These are phyloP conservation scores for Licmophora abbreviata DNA, from an alignment of 108 stramenopile species.

Conservation along the genomic window DNA sequence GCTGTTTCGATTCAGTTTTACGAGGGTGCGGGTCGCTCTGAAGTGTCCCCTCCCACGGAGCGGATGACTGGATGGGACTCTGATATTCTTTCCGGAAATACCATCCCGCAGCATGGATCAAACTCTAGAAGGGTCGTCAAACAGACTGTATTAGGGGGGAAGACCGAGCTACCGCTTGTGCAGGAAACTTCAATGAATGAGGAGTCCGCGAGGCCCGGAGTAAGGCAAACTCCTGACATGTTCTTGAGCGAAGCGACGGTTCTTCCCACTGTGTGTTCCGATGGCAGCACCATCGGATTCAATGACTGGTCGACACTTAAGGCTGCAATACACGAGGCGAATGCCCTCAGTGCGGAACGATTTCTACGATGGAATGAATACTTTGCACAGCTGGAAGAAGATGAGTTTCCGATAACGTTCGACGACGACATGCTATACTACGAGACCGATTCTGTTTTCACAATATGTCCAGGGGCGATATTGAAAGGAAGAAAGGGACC, in stretches of 20 bases:
- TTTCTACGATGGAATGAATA: slow-evolving; percentile 63
- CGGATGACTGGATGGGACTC: too few relatives aligned
- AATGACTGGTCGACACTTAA: slow-evolving; percentile 50
- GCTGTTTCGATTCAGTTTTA: too few relatives aligned
- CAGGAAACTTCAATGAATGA: too few relatives aligned
- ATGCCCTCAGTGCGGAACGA: slow-evolving; percentile 58
- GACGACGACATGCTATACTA: slow-evolving; percentile 44
- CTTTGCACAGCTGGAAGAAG: slow-evolving; percentile 23
- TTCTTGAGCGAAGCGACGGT: neutral
- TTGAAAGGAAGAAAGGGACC: slow-evolving; percentile 32
- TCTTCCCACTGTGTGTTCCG: slow-evolving; percentile 49
- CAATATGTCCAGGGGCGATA: slow-evolving; percentile 62
- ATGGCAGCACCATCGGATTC: slow-evolving; percentile 58
- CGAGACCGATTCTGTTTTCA: slow-evolving; percentile 50
- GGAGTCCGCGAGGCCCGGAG: too few relatives aligned
- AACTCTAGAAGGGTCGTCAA: too few relatives aligned
- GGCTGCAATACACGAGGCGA: slow-evolving; percentile 62
- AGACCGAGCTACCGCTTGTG: too few relatives aligned
- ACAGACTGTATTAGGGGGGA: too few relatives aligned
- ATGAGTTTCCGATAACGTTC: slow-evolving; percentile 5
- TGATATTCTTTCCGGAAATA: too few relatives aligned
- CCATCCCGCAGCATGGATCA: too few relatives aligned
- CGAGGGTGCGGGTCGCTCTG: too few relatives aligned
- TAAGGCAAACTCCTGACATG: too few relatives aligned
- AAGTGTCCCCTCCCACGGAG: too few relatives aligned